A percentile compares a stretch with the other conserved stretches of the same genome.
Evolutionary conservation across 441 rosid species (phyloP).

Genomic region (Erodium texanum): DNA sequence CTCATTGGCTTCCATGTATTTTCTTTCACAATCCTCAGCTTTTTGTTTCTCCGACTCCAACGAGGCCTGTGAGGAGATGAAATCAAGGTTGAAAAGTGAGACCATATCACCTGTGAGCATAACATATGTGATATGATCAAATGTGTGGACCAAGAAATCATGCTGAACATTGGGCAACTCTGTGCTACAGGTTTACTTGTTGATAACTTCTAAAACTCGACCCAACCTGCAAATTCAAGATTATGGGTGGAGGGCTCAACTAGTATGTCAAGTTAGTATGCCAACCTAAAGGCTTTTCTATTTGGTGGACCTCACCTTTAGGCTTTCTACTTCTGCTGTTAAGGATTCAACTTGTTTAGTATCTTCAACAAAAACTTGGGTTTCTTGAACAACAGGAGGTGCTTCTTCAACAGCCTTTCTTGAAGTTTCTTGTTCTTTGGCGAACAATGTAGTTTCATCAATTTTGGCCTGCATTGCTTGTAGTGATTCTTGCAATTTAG

Average conservation of each 20-base stretch:
- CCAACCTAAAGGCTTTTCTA: neutral
- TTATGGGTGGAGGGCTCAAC: too few species aligned
- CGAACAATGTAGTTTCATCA: constrained; percentile 25
- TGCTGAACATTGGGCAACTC: neutral
- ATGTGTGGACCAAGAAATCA: neutral
- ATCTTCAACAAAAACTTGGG: constrained; percentile 25
- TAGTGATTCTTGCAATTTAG: constrained; percentile 22
- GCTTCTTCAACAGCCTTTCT: constrained; percentile 23
- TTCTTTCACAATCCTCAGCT: constrained; percentile 53
- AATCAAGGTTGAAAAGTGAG: neutral
- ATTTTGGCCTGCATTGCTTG: constrained; percentile 7
- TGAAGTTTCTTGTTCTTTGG: constrained; percentile 29
- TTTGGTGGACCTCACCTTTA: constrained; percentile 40
- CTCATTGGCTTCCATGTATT: constrained; percentile 46
- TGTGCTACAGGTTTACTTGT: neutral
- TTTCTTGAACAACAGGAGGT: constrained; percentile 25
- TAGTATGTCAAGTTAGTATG: too few species aligned
- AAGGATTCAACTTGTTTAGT: constrained; percentile 34
- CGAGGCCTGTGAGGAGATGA: constrained; percentile 33
- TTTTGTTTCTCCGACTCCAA: constrained; percentile 61
- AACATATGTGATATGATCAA: constrained; percentile 5
- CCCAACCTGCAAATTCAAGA: neutral
- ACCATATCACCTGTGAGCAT: neutral
- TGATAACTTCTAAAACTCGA: neutral
- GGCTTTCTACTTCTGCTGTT: constrained; percentile 39